These are phyloP conservation scores for Starmerella riodocensis DNA, from an alignment of 805 yeast genomes.

Conservation along the genomic window DNA sequence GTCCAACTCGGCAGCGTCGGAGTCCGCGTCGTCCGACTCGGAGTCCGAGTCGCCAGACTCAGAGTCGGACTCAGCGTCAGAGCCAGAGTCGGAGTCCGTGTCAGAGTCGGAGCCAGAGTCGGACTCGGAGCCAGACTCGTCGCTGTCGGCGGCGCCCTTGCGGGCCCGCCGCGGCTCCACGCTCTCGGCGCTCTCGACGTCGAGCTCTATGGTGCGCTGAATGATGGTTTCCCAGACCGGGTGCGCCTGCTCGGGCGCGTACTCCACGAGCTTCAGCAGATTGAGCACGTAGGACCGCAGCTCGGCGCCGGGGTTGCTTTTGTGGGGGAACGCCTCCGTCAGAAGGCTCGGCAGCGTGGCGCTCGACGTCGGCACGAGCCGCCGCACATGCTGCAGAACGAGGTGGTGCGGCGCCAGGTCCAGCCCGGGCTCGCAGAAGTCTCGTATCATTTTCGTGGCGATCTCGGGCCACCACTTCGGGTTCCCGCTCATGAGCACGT, in stretches of 20 bases:
- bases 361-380: constrained; percentile 70
- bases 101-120: constrained; percentile 27
- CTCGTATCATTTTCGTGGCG: constrained; percentile 51
- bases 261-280: constrained; percentile 43
- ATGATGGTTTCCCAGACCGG: constrained; percentile 68
- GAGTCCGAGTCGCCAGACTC: constrained; percentile 17
- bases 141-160: constrained; percentile 21
- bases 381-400: constrained; percentile 48
- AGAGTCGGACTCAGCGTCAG: constrained; percentile 26
- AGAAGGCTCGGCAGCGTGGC: constrained; percentile 47
- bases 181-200: constrained; percentile 83
- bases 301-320: constrained; percentile 36
- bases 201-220: constrained; percentile 72
- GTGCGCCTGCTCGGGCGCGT: constrained; percentile 63
- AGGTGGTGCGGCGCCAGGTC: constrained; percentile 43
- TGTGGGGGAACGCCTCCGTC: constrained; percentile 63
- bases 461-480: constrained; percentile 88
- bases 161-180: constrained; percentile 29
- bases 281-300: constrained; percentile 50
- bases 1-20: constrained; percentile 19
- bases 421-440: constrained; percentile 33
- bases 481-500: constrained; percentile 65
- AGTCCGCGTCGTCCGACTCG: constrained; percentile 26
- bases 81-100: constrained; percentile 26
- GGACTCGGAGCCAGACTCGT: neutral